These are phyloP conservation scores for Fusarium udum DNA, from an alignment of 2,329 filamentous ascomycete genomes.

Conservation along the genomic window DNA sequence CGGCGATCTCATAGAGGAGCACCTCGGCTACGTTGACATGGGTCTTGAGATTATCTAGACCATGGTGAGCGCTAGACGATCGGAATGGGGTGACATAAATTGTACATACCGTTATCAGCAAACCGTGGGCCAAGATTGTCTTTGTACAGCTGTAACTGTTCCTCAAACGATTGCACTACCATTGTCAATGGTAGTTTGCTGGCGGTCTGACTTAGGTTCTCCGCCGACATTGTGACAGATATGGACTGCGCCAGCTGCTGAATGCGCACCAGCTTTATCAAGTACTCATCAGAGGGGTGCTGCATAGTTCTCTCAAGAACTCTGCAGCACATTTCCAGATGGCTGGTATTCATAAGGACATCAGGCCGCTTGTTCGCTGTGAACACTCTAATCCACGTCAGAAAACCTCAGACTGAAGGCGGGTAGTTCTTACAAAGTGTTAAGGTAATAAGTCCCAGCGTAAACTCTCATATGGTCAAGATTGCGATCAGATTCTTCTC, in stretches of 20 bases:
- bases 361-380: conserved; percentile 59
- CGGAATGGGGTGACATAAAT: background rate
- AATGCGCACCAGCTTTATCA: conserved; percentile 57
- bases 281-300: conserved; percentile 54
- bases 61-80: conserved; percentile 2
- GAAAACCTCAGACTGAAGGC: background rate
- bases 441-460: conserved; percentile 60
- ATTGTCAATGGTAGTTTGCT: conserved; percentile 53
- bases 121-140: conserved; percentile 50
- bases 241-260: conserved; percentile 61
- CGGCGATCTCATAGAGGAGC: conserved; percentile 57
- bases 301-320: conserved; percentile 55
- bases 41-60: conserved; percentile 51
- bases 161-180: conserved; percentile 55
- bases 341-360: conserved; percentile 57
- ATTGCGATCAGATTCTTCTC: conserved; percentile 38
- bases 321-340: conserved; percentile 55
- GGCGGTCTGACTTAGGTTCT: conserved; percentile 41
- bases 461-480: conserved; percentile 59
- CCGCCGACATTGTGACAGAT: conserved; percentile 51
- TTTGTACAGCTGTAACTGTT: conserved; percentile 54
- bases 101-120: conserved; percentile 47
- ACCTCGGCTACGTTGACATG: conserved; percentile 58
- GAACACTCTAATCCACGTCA: conserved; percentile 48
- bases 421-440: conserved; percentile 54